Percentiles rank a stretch among this genome's conserved stretches.
Conservation (phyloP, 2,329 filamentous ascomycete genomes). For the Sporothrix protearum region DNA sequence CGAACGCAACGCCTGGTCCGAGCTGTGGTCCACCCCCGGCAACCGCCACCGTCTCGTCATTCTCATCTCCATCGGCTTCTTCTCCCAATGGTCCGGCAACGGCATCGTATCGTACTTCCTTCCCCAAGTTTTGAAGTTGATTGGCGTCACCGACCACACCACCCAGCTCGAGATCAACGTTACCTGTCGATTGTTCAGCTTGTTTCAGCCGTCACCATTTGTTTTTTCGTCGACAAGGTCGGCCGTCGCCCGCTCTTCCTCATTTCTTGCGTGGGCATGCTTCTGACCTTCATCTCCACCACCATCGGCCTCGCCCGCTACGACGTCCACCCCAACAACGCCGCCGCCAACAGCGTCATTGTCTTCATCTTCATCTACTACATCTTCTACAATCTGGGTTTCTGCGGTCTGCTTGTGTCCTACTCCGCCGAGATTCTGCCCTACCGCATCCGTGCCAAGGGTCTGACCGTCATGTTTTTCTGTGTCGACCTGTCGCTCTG, state of each 20-base stretch:
- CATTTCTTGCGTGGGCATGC: conserved; percentile 30
- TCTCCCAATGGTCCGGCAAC: conserved; percentile 29
- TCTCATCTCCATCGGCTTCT: conserved; percentile 25
- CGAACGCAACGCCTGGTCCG: conserved; percentile 22
- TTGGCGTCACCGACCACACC: conserved; percentile 21
- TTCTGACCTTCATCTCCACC: conserved; percentile 30
- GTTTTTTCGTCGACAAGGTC: conserved; percentile 32
- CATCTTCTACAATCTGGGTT: conserved; percentile 33
- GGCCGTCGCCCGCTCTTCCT: conserved; percentile 32
- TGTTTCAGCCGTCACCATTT: conserved; percentile 29
- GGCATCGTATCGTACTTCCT: conserved; percentile 28
- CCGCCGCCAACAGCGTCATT: conserved; percentile 34
- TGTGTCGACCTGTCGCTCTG: conserved; percentile 38
- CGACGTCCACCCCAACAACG: conserved; percentile 21
- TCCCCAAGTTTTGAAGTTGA: conserved; percentile 23
- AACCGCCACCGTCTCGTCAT: conserved; percentile 29
- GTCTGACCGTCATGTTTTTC: conserved; percentile 46
- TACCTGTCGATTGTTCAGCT: conserved; percentile 31
- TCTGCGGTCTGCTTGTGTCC: conserved; percentile 31
- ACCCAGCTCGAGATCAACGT: conserved; percentile 30
- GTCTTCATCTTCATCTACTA: conserved; percentile 33
- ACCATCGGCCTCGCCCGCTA: conserved; percentile 31
- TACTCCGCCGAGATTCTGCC: conserved; percentile 33
- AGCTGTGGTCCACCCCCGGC: conserved; percentile 25
- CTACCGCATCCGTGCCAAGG: conserved; percentile 36